phyloP scores from a whole-genome alignment of 805 yeast species.

The Pichia thaimueangensis region DNA sequence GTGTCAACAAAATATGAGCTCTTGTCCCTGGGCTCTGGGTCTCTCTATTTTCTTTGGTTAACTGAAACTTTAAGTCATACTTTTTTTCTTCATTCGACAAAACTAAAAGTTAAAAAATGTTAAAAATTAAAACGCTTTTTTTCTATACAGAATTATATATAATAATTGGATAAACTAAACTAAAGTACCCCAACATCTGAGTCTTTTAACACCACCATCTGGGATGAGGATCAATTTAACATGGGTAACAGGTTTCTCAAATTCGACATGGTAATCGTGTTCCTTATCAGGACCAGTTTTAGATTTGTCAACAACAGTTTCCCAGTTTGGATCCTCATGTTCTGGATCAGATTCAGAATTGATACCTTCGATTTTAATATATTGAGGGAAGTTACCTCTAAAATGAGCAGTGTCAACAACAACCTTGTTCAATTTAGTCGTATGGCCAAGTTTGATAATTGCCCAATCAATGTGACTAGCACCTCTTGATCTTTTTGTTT shows the following conservation, averaged over 20 bases:
- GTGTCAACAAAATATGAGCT: too few relatives aligned
- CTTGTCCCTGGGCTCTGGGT: too few relatives aligned
- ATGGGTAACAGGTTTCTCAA: slow-evolving; percentile 46
- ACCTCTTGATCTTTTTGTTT: slow-evolving; percentile 80
- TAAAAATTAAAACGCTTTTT: too few relatives aligned
- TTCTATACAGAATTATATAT: too few relatives aligned
- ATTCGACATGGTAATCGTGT: slow-evolving; percentile 45
- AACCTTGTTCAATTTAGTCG: slow-evolving; percentile 48
- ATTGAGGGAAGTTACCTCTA: slow-evolving; percentile 92
- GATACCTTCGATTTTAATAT: slow-evolving; percentile 61
- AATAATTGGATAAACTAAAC: too few relatives aligned
- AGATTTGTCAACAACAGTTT: slow-evolving; percentile 52
- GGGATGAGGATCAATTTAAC: slow-evolving; percentile 82
- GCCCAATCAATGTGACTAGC: slow-evolving; percentile 92
- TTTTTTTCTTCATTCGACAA: too few relatives aligned
- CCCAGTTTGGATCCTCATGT: slow-evolving; percentile 50
- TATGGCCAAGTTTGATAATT: slow-evolving; percentile 68
- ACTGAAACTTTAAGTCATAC: too few relatives aligned
- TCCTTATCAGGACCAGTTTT: slow-evolving; percentile 83
- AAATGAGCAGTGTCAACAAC: slow-evolving; percentile 89
- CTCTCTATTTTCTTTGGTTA: too few relatives aligned
- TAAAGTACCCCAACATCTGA: slow-evolving; percentile 68
- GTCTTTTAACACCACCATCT: slow-evolving; percentile 93
- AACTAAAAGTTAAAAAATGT: neutral
- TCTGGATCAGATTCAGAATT: slow-evolving; percentile 31